A percentile compares a stretch with the other conserved stretches of the same genome.
phyloP scores from a whole-genome alignment of 306 rosid genomes.

The Ceratonia siliqua region DNA sequence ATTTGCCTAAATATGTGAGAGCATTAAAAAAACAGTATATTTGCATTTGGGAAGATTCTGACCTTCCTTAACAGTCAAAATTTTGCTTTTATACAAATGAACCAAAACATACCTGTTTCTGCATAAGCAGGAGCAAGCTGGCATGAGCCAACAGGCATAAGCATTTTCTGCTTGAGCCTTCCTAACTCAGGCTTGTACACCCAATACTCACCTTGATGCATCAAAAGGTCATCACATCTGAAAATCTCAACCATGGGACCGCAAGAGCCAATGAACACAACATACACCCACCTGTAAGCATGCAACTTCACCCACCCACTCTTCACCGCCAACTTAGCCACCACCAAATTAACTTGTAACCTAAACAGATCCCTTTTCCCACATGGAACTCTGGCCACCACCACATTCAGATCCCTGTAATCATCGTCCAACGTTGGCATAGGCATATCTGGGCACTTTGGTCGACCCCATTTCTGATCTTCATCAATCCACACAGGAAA shows the following conservation, averaged over 20 bases:
- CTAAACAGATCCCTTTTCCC: conserved; percentile 59
- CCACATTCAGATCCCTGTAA: conserved; percentile 54
- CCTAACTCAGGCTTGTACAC: conserved; percentile 63
- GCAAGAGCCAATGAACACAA: conserved; percentile 69
- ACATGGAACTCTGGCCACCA: conserved; percentile 66
- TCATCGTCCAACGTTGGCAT: conserved; percentile 42
- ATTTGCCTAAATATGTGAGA: neutral
- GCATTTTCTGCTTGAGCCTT: conserved; percentile 59
- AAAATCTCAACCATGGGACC: conserved; percentile 90
- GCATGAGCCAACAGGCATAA: conserved; percentile 85
- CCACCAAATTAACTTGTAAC: conserved; percentile 80
- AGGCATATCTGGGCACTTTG: conserved; percentile 65
- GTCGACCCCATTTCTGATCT: conserved; percentile 33
- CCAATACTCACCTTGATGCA: conserved; percentile 48
- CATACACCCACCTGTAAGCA: conserved; percentile 47
- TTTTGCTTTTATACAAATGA: neutral
- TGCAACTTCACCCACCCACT: conserved; percentile 48
- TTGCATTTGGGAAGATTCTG: neutral
- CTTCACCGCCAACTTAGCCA: conserved; percentile 66
- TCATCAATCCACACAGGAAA: conserved; percentile 81
- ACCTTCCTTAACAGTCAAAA: neutral
- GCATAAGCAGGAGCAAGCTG: conserved; percentile 62
- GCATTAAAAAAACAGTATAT: neutral
- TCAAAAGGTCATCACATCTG: conserved; percentile 70
- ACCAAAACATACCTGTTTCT: conserved; percentile 53